Evolutionary conservation across 129 eudicot species (phyloP).

Genomic region (Lactuca saligna): DNA sequence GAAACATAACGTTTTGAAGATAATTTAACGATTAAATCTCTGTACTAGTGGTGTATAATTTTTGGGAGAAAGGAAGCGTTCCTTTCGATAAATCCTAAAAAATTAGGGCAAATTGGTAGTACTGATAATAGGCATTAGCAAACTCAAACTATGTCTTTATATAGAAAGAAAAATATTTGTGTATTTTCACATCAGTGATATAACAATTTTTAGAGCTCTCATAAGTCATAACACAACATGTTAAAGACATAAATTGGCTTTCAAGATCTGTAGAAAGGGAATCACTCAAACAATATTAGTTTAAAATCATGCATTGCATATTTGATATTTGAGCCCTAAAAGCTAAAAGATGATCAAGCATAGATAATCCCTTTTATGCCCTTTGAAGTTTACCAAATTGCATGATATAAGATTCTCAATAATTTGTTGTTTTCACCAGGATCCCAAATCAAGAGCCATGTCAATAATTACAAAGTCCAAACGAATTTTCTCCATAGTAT

Average conservation of each 20-base stretch:
- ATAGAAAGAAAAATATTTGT: not conserved
- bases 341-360: too few relatives aligned
- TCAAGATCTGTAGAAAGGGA: conserved; percentile 28
- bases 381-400: not conserved
- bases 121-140: too few relatives aligned
- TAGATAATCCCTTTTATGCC: too few relatives aligned
- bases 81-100: not conserved
- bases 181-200: conserved; percentile 11
- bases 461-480: conserved; percentile 50
- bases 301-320: not conserved
- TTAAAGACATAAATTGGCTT: conserved; percentile 13
- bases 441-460: conserved; percentile 39
- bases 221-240: not conserved
- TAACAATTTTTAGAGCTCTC: conserved; percentile 14
- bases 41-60: not conserved
- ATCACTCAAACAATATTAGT: conserved; percentile 13
- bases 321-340: too few relatives aligned
- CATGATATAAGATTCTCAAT: not conserved
- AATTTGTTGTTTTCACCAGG: not conserved
- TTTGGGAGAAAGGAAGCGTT: not conserved
- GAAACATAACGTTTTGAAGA: not conserved
- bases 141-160: not conserved
- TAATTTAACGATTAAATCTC: not conserved
- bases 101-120: not conserved
- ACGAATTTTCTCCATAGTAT: conserved; percentile 34